Percentiles rank a stretch among this genome's conserved stretches.
Conservation (phyloP, 2,329 filamentous ascomycete genomes). For the Emergomyces pasteurianus region DNA sequence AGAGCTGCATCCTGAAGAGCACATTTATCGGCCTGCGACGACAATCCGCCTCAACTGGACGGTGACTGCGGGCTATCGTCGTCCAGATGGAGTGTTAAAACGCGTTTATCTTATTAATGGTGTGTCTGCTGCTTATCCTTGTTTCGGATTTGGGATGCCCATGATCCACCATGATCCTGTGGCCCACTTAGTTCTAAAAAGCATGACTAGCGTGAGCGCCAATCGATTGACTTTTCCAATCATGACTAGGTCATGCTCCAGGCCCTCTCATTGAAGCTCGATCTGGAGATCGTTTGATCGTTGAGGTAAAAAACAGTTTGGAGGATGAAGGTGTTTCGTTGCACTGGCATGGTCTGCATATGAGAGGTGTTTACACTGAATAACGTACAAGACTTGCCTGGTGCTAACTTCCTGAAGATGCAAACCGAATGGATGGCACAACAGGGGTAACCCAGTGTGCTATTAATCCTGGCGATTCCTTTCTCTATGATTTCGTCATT, state of each 20-base stretch:
- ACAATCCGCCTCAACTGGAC: slow-evolving; percentile 31
- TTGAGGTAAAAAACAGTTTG: slow-evolving; percentile 34
- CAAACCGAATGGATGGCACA: slow-evolving; percentile 30
- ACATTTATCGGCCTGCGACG: slow-evolving; percentile 25
- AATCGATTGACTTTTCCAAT: background rate
- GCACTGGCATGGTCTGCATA: slow-evolving; percentile 39
- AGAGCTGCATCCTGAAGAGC: slow-evolving; percentile 32
- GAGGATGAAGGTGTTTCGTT: slow-evolving; percentile 29
- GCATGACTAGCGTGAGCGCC: background rate
- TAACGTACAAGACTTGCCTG: background rate
- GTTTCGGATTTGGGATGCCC: background rate
- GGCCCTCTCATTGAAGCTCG: slow-evolving; percentile 40
- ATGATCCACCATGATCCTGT: too few species aligned
- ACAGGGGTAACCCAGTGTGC: slow-evolving; percentile 53
- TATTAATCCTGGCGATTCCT: slow-evolving; percentile 47
- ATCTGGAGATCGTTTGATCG: slow-evolving; percentile 34
- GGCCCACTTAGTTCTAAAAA: too few species aligned
- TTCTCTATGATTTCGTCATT: slow-evolving; percentile 32
- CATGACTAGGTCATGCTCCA: slow-evolving; percentile 29
- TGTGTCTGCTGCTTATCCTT: slow-evolving; percentile 10
- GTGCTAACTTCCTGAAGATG: slow-evolving; percentile 5
- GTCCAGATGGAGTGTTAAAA: slow-evolving; percentile 42
- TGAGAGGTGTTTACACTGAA: slow-evolving; percentile 21
- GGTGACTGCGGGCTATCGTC: slow-evolving; percentile 27
- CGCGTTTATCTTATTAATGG: slow-evolving; percentile 40